phyloP scores from a whole-genome alignment of 2,329 filamentous ascomycete species.

The Cyphellophora europaea region DNA sequence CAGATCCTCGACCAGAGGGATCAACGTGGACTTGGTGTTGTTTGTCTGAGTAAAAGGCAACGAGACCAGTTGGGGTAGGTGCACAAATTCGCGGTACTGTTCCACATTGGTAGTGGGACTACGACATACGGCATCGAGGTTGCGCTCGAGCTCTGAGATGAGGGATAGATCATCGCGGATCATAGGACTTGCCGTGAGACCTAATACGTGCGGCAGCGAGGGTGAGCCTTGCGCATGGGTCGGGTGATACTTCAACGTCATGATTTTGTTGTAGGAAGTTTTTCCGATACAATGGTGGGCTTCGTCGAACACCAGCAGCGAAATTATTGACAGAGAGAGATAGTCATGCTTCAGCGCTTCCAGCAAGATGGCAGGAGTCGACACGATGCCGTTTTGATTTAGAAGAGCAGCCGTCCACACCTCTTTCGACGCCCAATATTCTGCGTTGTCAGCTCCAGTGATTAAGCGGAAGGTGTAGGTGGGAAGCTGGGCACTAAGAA shows the following conservation, averaged over 20 bases:
- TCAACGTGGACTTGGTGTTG: conserved; percentile 17
- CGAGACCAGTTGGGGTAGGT: conserved; percentile 50
- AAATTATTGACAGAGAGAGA: conserved; percentile 52
- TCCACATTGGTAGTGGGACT: conserved; percentile 60
- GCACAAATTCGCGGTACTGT: conserved; percentile 60
- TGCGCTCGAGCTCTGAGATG: conserved; percentile 50
- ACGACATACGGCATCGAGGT: conserved; percentile 59
- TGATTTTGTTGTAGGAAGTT: conserved; percentile 59
- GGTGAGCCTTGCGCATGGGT: conserved; percentile 26
- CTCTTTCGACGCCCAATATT: conserved; percentile 59
- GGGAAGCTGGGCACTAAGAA: conserved; percentile 52
- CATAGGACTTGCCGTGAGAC: conserved; percentile 71
- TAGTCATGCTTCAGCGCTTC: conserved; percentile 71
- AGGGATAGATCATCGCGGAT: conserved; percentile 30
- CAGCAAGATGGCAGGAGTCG: conserved; percentile 64
- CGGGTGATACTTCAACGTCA: conserved; percentile 64
- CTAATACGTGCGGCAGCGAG: conserved; percentile 57
- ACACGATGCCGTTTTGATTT: conserved; percentile 63
- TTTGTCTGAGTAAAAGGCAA: conserved; percentile 22
- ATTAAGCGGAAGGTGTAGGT: conserved; percentile 51
- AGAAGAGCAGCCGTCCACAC: conserved; percentile 60
- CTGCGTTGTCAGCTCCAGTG: conserved; percentile 58
- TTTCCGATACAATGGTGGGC: conserved; percentile 65
- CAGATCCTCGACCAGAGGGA: conserved; percentile 36
- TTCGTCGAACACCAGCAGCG: conserved; percentile 75